Evolutionary conservation across 2,329 filamentous ascomycete species (phyloP).

Genomic region (Fusarium mexicanum): DNA sequence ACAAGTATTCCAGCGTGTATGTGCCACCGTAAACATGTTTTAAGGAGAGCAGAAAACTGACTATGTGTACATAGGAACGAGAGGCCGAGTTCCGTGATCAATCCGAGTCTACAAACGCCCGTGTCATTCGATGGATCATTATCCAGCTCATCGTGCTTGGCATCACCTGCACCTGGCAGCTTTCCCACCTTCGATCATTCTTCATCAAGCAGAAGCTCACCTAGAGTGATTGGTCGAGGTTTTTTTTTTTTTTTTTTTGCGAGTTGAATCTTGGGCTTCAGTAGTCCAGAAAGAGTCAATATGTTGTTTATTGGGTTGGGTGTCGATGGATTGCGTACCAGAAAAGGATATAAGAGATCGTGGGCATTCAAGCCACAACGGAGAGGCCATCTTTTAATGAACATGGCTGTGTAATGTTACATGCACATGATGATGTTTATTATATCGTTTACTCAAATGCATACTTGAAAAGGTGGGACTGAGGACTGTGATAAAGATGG

Average conservation of each 20-base stretch:
- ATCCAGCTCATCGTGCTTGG: slow-evolving; percentile 88
- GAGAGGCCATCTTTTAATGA: neutral
- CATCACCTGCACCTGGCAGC: slow-evolving; percentile 93
- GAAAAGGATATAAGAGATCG: slow-evolving; percentile 15
- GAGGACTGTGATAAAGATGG: slow-evolving; percentile 27
- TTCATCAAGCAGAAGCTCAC: slow-evolving; percentile 99
- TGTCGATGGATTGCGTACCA: slow-evolving; percentile 19
- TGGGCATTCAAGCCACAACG: slow-evolving; percentile 18
- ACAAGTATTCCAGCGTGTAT: slow-evolving; percentile 94
- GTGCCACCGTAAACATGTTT: slow-evolving; percentile 38
- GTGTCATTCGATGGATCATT: slow-evolving; percentile 93
- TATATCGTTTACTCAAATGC: slow-evolving; percentile 19
- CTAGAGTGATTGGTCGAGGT: slow-evolving; percentile 55
- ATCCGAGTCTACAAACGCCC: slow-evolving; percentile 89
- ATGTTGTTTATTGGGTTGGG: slow-evolving; percentile 3
- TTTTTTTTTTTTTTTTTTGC: neutral
- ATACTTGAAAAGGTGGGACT: neutral
- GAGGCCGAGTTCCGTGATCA: slow-evolving; percentile 98
- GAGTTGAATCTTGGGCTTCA: slow-evolving; percentile 8
- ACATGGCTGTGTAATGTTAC: slow-evolving; percentile 37
- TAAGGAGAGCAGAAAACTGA: slow-evolving; percentile 4
- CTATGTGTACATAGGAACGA: slow-evolving; percentile 72
- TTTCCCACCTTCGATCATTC: slow-evolving; percentile 94
- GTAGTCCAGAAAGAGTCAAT: neutral
- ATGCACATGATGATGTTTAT: slow-evolving; percentile 37